Evolutionary conservation across 192 early-diverging fungal species (phyloP), one percentile per base, ranked within the genome.

Genomic region (Coemansia sp.): DNA sequence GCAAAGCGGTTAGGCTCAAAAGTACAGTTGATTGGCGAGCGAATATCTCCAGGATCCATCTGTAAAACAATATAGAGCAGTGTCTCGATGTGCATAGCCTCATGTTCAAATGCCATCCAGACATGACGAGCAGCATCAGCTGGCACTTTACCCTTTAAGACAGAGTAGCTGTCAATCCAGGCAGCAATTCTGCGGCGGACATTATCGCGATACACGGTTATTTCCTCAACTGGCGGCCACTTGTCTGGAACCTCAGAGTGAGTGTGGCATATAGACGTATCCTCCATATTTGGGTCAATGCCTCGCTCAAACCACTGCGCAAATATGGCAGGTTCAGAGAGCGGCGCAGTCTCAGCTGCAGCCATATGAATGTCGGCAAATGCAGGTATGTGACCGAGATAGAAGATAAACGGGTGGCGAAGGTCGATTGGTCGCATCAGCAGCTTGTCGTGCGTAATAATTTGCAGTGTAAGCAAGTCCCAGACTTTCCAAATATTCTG

Each of bases 61-160:
- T 79, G 95, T 4, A 93, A 79, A 2, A 94, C 70, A 93, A 97
- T 97, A 63, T 95, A 94, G 2, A 97, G 72, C 17, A 97, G 39
- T 0, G 95, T 97, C 70, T 97, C 95, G 7, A 94, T 71, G 61
- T 97, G 95, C 93, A 95, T 89, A 1, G 88, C 93, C 62, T 97
- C 91, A 69, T 97, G 95, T 71, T 97, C 95, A 81, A 90, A 95
- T 11, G 83, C 80, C 93, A 97, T 94, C 85, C 86, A 93, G 21
- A 95, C 25, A 14, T 86, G 85, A 19, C 92, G 81, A 5, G 80
- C 86, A 23, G 58, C 63, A 15, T 63, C 54, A 10, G 50, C 63
- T 12, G 63, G 29, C 11, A 39, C 43, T 1, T 23, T 8, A 5
- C 56, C 39, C 14, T 49, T 21, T 2, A 22, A 51, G 48, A 25